These are phyloP conservation scores for Pulveroboletus sp. DNA, from an alignment of 1,284 basidiomycete species.

Conservation along the genomic window DNA sequence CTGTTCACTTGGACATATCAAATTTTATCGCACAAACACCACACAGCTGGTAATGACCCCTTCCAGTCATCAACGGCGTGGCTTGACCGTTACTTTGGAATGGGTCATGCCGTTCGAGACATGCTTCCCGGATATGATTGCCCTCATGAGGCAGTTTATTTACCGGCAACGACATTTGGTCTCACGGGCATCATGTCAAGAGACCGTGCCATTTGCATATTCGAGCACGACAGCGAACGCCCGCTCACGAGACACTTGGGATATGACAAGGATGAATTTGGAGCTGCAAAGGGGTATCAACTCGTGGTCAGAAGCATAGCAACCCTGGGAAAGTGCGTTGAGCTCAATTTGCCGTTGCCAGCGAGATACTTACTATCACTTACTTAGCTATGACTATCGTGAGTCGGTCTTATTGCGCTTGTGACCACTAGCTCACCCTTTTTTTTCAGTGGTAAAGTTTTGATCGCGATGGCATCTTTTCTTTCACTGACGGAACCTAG, in stretches of 20 bases:
- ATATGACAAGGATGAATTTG: constrained; percentile 51
- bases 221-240: constrained; percentile 59
- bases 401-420: constrained; percentile 25
- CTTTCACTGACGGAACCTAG: constrained; percentile 29
- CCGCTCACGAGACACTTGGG: constrained; percentile 63
- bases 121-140: constrained; percentile 68
- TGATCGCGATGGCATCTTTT: background rate
- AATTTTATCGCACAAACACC: background rate
- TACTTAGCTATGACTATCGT: constrained; percentile 56
- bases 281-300: constrained; percentile 60
- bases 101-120: constrained; percentile 55
- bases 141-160: constrained; percentile 57
- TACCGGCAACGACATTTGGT: constrained; percentile 57
- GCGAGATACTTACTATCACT: background rate
- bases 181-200: constrained; percentile 45
- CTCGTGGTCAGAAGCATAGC: constrained; percentile 57
- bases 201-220: constrained; percentile 61
- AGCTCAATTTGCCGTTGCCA: background rate
- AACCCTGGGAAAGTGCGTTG: constrained; percentile 61
- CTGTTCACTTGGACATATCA: background rate
- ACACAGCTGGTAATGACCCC: constrained; percentile 61
- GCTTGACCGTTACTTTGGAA: constrained; percentile 68
- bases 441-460: constrained; percentile 39
- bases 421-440: background rate
- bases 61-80: constrained; percentile 63